Conservation (phyloP, 1,284 basidiomycete species). For the Pascua sp. region DNA sequence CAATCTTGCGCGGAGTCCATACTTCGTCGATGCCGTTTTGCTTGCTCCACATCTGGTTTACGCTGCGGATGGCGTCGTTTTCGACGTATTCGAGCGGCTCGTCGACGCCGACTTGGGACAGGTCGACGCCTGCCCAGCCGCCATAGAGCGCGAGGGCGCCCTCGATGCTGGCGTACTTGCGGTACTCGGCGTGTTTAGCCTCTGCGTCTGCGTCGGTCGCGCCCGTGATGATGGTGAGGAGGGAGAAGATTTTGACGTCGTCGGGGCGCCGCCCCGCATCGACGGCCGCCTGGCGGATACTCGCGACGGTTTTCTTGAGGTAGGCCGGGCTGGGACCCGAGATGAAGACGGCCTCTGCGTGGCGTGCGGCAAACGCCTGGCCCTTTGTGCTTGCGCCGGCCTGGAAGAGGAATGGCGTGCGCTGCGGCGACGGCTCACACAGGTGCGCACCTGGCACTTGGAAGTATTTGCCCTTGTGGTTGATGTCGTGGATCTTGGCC, state of each 20-base stretch:
- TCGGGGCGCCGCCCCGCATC: constrained; percentile 34
- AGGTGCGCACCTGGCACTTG: constrained; percentile 42
- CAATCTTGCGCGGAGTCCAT: constrained; percentile 18
- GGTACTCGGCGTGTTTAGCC: constrained; percentile 33
- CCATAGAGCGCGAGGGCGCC: constrained; percentile 44
- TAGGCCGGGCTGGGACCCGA: constrained; percentile 9
- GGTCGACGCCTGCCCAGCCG: constrained; percentile 23
- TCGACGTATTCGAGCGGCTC: constrained; percentile 19
- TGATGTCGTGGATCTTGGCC: constrained; percentile 34
- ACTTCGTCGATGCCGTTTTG: constrained; percentile 9
- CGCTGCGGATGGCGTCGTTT: constrained; percentile 17
- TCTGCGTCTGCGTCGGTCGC: constrained; percentile 39
- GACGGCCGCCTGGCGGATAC: constrained; percentile 20
- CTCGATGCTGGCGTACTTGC: constrained; percentile 29
- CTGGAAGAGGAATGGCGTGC: constrained; percentile 45
- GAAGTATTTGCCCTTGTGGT: constrained; percentile 43
- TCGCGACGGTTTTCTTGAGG: constrained; percentile 2
- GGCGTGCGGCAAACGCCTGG: constrained; percentile 40
- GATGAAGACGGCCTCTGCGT: constrained; percentile 47
- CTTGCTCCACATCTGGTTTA: constrained; percentile 21
- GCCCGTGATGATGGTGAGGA: constrained; percentile 22
- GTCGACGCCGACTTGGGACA: constrained; percentile 9
- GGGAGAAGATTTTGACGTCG: constrained; percentile 38
- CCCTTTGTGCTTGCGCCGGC: constrained; percentile 41
- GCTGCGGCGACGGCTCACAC: constrained; percentile 41